These are phyloP conservation scores for Alternaria panax DNA, from an alignment of 2,329 filamentous ascomycete genomes.

Conservation along the genomic window DNA sequence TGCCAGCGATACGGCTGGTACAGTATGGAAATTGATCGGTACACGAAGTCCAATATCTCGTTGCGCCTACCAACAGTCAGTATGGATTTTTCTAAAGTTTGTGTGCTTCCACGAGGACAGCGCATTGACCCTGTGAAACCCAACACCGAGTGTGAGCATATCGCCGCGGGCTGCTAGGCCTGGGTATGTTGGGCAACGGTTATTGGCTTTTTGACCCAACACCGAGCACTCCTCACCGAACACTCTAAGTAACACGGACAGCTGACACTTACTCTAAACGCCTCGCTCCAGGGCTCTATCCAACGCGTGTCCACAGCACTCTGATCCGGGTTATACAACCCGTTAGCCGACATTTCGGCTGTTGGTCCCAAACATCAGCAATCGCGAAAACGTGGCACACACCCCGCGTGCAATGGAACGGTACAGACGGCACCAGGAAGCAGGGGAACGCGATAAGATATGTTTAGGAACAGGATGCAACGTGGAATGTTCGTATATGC, in stretches of 20 bases:
- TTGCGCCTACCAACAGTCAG: constrained; percentile 59
- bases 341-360: constrained; percentile 36
- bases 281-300: constrained; percentile 42
- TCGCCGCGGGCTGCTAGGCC: no score
- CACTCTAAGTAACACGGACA: neutral
- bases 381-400: constrained; percentile 11
- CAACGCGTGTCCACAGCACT: constrained; percentile 34
- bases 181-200: no score
- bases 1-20: constrained; percentile 63
- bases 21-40: constrained; percentile 69
- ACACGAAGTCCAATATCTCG: constrained; percentile 66
- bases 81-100: neutral
- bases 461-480: constrained; percentile 8
- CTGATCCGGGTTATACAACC: constrained; percentile 42
- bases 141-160: neutral
- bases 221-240: neutral
- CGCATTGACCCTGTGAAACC: neutral
- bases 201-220: no score
- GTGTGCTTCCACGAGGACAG: neutral
- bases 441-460: constrained; percentile 7
- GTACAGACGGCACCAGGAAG: neutral
- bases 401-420: constrained; percentile 15
- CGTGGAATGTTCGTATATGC: neutral
- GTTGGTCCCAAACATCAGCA: constrained; percentile 14
- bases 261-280: constrained; percentile 39